Percentiles rank a stretch among this genome's conserved stretches.
Evolutionary conservation across 1,284 basidiomycete genomes (phyloP).

Genomic region (Austroboletus rostrupii): DNA sequence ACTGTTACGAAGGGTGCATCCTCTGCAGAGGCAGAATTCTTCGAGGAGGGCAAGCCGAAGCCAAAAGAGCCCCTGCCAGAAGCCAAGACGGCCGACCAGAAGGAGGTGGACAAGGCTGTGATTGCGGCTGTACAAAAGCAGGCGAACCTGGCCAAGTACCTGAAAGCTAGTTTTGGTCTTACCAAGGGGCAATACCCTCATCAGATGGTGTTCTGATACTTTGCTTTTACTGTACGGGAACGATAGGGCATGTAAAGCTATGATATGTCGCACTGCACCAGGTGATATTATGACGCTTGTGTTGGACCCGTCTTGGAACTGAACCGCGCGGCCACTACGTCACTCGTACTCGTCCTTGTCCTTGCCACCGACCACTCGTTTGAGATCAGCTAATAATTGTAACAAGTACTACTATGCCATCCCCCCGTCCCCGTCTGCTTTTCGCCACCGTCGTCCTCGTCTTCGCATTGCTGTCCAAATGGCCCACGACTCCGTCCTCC

Average conservation of each 20-base stretch:
- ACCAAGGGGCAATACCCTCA: constrained; percentile 95
- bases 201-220: constrained; percentile 71
- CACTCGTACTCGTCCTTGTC: too few relatives aligned
- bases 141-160: constrained; percentile 90
- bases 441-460: constrained; percentile 13
- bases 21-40: constrained; percentile 95
- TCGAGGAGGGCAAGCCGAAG: constrained; percentile 91
- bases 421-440: constrained; percentile 9
- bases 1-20: constrained; percentile 60
- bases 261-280: too few relatives aligned
- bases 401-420: neutral
- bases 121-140: constrained; percentile 90
- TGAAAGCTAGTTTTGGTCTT: constrained; percentile 90
- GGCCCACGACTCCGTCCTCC: constrained; percentile 24
- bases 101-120: constrained; percentile 84
- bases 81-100: constrained; percentile 91
- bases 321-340: too few relatives aligned
- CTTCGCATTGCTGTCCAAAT: constrained; percentile 16
- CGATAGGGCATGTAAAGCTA: neutral
- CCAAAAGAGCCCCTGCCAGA: constrained; percentile 89
- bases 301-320: too few relatives aligned
- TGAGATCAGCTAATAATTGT: too few relatives aligned
- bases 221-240: neutral
- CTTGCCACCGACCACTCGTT: neutral
- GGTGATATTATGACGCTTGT: too few relatives aligned